Percentiles rank a stretch among this genome's conserved stretches.
Evolutionary conservation across 1,284 basidiomycete species (phyloP).

Genomic region (Apiotrichum gamsii): DNA sequence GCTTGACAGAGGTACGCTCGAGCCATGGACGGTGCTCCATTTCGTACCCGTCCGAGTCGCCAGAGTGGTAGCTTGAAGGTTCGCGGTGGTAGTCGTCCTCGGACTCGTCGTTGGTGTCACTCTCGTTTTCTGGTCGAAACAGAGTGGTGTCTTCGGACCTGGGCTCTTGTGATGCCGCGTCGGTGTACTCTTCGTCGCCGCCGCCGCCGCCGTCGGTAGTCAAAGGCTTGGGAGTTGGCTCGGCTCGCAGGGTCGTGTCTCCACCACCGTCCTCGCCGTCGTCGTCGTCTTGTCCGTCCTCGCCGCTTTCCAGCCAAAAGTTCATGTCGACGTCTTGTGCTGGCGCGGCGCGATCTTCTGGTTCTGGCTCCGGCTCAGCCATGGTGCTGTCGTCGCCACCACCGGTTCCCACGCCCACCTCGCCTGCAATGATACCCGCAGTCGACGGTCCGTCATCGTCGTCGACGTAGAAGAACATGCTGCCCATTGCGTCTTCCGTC

Average conservation of each 20-base stretch:
- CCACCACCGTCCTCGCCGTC: constrained; percentile 41
- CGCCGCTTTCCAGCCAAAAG: constrained; percentile 31
- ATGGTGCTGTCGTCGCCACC: constrained; percentile 38
- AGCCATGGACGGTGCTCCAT: constrained; percentile 51
- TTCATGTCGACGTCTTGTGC: constrained; percentile 11
- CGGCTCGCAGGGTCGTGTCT: too few relatives aligned
- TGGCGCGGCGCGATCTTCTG: constrained; percentile 8
- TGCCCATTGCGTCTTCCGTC: background rate
- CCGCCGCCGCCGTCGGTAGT: too few relatives aligned
- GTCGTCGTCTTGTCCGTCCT: constrained; percentile 24
- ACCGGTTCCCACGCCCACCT: constrained; percentile 14
- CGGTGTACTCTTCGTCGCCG: background rate
- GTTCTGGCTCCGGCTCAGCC: constrained; percentile 7
- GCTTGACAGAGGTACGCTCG: constrained; percentile 66
- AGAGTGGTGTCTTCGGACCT: background rate
- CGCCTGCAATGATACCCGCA: constrained; percentile 1
- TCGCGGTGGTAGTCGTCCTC: constrained; percentile 16
- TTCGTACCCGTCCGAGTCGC: constrained; percentile 43
- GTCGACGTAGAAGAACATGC: constrained; percentile 11
- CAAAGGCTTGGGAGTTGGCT: too few relatives aligned
- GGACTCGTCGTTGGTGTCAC: constrained; percentile 10
- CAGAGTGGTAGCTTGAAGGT: constrained; percentile 36
- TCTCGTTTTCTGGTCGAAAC: constrained; percentile 6
- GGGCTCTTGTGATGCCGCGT: background rate
- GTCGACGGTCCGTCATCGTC: background rate